Base-by-base conservation (phyloP, 805 yeast species). In the Blastobotrys muscicola region DNA sequence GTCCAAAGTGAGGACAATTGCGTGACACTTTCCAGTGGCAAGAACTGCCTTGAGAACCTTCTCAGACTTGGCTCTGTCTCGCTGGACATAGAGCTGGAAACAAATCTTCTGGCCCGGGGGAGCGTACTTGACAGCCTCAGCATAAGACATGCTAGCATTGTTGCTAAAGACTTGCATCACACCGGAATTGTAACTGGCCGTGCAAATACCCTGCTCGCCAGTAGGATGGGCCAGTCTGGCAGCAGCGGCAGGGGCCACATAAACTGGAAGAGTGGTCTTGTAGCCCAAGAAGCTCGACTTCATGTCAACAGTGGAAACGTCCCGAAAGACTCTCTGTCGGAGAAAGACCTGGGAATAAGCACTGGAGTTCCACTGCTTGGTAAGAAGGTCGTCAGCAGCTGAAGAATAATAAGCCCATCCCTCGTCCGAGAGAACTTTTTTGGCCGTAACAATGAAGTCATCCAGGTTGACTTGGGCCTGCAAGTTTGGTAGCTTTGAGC, bases 1-100 rank as follows among this genome's bases (percentile, higher is more conserved):
- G 53, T 76, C 82, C 12, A 75, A 75, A 3, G 80, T 76, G 42
- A 76, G 67, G 45, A 74, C 71, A 2, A 76, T 48, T 0, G 70
- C 79, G 51, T 69, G 56, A 52, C 53, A 60, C 7, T 69, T 69
- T 6, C 64, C 64, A 6, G 61, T 59, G 36, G 34, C 50, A 16
- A 60, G 54, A 13, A 54, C 63, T 13, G 43, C 33, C 30, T 33
- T 35, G 23, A 59, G 51, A 8, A 48, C 45, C 16, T 50, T 46
- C 38, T 57, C 56, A 4, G 61, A 50, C 16, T 50, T 47, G 26
- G 46, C 36, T 16, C 60, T 46, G 43, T 59, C 56, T 20, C 54
- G 45, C 30, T 59, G 51, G 13, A 59, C 63, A 43, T 60, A 60
- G 11, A 59, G 45, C 50, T 59, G 64, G 42, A 51, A 51, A 33